phyloP scores from a whole-genome alignment of 1,284 basidiomycete species.

The Ceratobasidium sp. region DNA sequence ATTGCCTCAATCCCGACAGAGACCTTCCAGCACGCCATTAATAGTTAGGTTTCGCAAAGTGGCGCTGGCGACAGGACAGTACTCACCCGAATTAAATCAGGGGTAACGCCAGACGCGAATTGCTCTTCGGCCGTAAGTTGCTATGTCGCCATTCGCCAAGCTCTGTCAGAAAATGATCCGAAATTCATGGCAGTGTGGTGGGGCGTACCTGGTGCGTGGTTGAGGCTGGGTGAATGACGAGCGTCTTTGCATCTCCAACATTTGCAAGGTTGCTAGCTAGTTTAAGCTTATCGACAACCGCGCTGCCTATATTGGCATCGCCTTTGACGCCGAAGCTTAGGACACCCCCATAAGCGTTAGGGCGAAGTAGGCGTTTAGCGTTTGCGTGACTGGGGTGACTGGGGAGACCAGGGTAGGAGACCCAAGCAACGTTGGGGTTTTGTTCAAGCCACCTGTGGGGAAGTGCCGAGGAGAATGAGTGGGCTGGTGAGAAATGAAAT shows the following conservation, averaged over 20 bases:
- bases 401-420: slow-evolving; percentile 81
- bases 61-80: not conserved
- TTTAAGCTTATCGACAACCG: slow-evolving; percentile 78
- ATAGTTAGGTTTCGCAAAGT: not conserved
- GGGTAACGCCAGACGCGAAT: slow-evolving; percentile 75
- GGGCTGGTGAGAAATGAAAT: slow-evolving; percentile 48
- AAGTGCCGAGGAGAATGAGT: too few species aligned
- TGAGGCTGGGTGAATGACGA: slow-evolving; percentile 83
- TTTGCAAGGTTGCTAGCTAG: slow-evolving; percentile 82
- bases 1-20: slow-evolving; percentile 88
- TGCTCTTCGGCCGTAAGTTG: slow-evolving; percentile 80
- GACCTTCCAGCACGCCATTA: slow-evolving; percentile 55
- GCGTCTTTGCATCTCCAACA: slow-evolving; percentile 81
- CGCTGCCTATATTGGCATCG: slow-evolving; percentile 67
- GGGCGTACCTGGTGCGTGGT: slow-evolving; percentile 75
- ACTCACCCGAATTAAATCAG: slow-evolving; percentile 81
- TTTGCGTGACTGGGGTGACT: slow-evolving; percentile 71
- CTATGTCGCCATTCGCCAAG: too few species aligned
- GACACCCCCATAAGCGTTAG: slow-evolving; percentile 76
- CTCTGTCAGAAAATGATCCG: too few species aligned
- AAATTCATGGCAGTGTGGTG: not conserved
- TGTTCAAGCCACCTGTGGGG: slow-evolving; percentile 73
- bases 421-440: slow-evolving; percentile 80
- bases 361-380: slow-evolving; percentile 70
- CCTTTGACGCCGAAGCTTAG: slow-evolving; percentile 85